Evolutionary conservation across 495 filamentous ascomycete species (phyloP).

Genomic region (Margaritispora aquatica): DNA sequence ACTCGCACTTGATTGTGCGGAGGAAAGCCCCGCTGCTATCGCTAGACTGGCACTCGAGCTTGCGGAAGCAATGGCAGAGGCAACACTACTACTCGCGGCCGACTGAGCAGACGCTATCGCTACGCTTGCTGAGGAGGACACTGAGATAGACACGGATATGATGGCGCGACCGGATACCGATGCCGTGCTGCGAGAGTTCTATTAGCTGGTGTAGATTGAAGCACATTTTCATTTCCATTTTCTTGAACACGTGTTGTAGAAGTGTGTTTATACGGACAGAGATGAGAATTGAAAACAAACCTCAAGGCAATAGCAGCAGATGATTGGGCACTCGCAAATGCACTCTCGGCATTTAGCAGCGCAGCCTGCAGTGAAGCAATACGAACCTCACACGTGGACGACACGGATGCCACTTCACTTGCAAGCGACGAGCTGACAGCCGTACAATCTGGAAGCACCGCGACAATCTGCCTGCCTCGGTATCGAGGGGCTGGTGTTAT

Average conservation of each 20-base stretch:
- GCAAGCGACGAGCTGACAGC: background rate
- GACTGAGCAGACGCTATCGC: background rate
- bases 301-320: background rate
- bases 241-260: too few relatives aligned
- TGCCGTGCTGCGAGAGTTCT: background rate
- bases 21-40: background rate
- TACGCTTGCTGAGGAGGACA: background rate
- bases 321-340: background rate
- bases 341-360: background rate
- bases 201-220: too few relatives aligned
- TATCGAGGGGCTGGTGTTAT: slow-evolving; percentile 1
- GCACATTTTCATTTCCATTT: too few relatives aligned
- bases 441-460: slow-evolving; percentile 4
- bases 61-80: background rate
- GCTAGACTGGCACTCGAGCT: slow-evolving; percentile 3
- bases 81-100: background rate
- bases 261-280: too few relatives aligned
- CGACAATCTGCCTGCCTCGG: background rate
- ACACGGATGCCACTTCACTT: background rate
- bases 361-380: slow-evolving; percentile 1
- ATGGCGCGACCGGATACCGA: background rate
- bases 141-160: background rate
- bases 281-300: background rate
- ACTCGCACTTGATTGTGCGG: background rate
- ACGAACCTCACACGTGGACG: background rate